A percentile compares a stretch with the other conserved stretches of the same genome.
Conservation (phyloP, 1,284 basidiomycete genomes). For the Moniliella sp. region DNA sequence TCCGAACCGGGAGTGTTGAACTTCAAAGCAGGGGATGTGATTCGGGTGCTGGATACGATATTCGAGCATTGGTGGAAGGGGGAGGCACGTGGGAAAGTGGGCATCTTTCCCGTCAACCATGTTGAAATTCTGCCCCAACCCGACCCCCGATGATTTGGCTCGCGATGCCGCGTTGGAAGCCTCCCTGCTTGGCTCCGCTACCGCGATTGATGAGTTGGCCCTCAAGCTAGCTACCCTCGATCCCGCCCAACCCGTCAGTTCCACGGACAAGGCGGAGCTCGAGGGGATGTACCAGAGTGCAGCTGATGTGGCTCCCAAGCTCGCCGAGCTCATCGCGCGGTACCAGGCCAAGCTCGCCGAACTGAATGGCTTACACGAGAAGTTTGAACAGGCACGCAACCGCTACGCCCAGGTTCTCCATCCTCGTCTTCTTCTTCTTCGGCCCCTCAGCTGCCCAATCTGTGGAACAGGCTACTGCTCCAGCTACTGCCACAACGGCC, state of each 20-base stretch:
- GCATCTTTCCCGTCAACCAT: slow-evolving; percentile 94
- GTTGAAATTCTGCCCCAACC: slow-evolving; percentile 79
- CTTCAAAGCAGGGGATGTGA: slow-evolving; percentile 79
- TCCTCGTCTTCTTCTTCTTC: too few relatives aligned
- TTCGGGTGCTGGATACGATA: slow-evolving; percentile 80
- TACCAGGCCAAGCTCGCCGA: slow-evolving; percentile 44
- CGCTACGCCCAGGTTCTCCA: too few relatives aligned
- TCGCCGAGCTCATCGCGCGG: slow-evolving; percentile 86
- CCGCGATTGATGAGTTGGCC: slow-evolving; percentile 67
- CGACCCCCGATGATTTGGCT: slow-evolving; percentile 54
- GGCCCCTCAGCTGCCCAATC: too few relatives aligned
- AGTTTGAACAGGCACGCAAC: slow-evolving; percentile 59
- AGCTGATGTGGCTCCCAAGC: slow-evolving; percentile 72
- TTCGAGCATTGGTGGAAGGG: slow-evolving; percentile 99
- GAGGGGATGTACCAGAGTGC: slow-evolving; percentile 79
- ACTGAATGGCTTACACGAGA: slow-evolving; percentile 69
- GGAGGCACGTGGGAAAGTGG: slow-evolving; percentile 69
- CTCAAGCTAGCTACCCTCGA: slow-evolving; percentile 59
- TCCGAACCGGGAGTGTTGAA: slow-evolving; percentile 73
- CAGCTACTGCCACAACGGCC: too few relatives aligned
- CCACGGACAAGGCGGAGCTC: slow-evolving; percentile 68
- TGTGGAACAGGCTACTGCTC: too few relatives aligned
- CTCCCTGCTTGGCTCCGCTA: slow-evolving; percentile 58
- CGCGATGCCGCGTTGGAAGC: slow-evolving; percentile 73
- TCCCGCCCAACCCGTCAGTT: slow-evolving; percentile 53